Base-by-base conservation (phyloP, 2,329 filamentous ascomycete genomes). In the Purpureocillium lavendulum region DNA sequence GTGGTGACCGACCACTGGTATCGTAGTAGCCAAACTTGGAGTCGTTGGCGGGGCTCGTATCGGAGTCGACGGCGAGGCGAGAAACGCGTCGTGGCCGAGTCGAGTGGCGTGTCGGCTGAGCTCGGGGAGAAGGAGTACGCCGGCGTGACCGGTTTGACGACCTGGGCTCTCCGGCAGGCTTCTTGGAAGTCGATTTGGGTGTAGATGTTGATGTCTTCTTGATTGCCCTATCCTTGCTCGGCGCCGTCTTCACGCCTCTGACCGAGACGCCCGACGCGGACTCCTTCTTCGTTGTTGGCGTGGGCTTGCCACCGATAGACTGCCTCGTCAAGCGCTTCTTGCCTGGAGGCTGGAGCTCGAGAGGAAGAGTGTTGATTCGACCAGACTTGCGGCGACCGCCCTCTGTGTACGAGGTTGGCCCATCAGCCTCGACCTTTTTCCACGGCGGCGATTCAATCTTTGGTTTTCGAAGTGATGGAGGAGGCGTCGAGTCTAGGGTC, bases 351-450 rank as follows among this genome's bases (percentile, higher is more conserved):
- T 72, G 69, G 32, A 74, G 50, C 44, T 80, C 74, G 24, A 73
- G 44, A 14, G 75, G 74, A 12, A 78, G 53, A 3, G 58, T 57
- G 53, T 83, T 82, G 51, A 78, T 76, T 44, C 80, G 73, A 31
- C 77, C 77, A 16, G 80, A 84, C 53, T 80, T 82, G 44, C 80
- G 73, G 46, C 73, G 73, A 36, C 85, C 87, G 75, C 73, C 84
- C 65, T 73, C 77, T 34, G 84, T 75, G 57, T 94, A 89, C 1
- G 85, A 84, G 4, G 90, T 92, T 16, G 92, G 92, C 0, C 92
- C 92, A 21, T 94, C 85, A 31, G 84, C 87, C 43, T 75, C 75
- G 46, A 85, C 75, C 54, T 80, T 86, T 67, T 92, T 97, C 92
- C 92, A 98, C 16, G 92, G 92, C 48, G 92, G 92, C 46, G 90